These are phyloP conservation scores for Myrmaecium sp. DNA, from an alignment of 2,329 filamentous ascomycete species.

Conservation along the genomic window DNA sequence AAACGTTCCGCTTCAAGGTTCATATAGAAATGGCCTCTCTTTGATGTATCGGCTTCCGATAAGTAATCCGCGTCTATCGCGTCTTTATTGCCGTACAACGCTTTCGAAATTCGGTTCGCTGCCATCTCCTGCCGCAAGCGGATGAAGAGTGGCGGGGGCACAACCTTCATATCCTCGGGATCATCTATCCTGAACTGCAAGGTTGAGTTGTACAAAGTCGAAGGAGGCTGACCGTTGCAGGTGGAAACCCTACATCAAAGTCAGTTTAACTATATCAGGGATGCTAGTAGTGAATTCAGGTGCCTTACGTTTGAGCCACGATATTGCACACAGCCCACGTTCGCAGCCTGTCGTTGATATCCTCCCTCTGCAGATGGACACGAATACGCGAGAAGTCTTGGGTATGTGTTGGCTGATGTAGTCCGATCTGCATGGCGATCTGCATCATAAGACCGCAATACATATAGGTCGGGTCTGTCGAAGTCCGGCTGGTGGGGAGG, in stretches of 20 bases:
- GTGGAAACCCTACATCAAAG: slow-evolving; percentile 46
- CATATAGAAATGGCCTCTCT: slow-evolving; percentile 11
- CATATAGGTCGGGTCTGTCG: slow-evolving; percentile 67
- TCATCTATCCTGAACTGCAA: slow-evolving; percentile 27
- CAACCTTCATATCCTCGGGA: slow-evolving; percentile 19
- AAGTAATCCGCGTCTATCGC: too few relatives aligned
- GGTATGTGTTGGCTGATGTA: slow-evolving; percentile 65
- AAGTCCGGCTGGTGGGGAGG: slow-evolving; percentile 63
- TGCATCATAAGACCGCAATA: slow-evolving; percentile 76
- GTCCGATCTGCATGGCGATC: slow-evolving; percentile 64
- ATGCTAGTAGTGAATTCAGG: too few relatives aligned
- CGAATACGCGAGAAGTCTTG: slow-evolving; percentile 68
- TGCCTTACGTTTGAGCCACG: slow-evolving; percentile 54
- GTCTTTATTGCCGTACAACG: slow-evolving; percentile 19
- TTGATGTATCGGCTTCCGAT: too few relatives aligned
- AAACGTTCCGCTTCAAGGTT: slow-evolving; percentile 18
- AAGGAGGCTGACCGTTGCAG: slow-evolving; percentile 66
- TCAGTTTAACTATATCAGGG: too few relatives aligned
- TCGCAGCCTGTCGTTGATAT: slow-evolving; percentile 59
- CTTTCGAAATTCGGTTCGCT: slow-evolving; percentile 20
- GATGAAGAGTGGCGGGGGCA: slow-evolving; percentile 18
- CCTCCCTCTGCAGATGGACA: slow-evolving; percentile 59
- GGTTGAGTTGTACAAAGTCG: slow-evolving; percentile 62
- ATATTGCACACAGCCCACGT: slow-evolving; percentile 81
- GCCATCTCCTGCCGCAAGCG: slow-evolving; percentile 22